phyloP scores from a whole-genome alignment of 2,329 filamentous ascomycete species.

The Amesomyces nigricolor region DNA sequence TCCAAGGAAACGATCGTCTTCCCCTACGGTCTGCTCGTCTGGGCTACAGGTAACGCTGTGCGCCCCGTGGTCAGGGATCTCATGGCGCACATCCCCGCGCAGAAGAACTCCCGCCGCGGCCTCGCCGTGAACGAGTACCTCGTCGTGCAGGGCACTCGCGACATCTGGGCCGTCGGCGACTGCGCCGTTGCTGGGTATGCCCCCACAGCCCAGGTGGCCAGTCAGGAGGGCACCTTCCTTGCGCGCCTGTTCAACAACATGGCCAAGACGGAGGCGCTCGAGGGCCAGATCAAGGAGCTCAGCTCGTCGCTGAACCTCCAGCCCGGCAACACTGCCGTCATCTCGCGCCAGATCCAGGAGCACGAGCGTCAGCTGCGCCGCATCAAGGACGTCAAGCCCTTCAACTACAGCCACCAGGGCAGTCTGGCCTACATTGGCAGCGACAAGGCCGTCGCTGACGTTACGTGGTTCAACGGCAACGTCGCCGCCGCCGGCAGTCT shows the following conservation, averaged over 20 bases:
- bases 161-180: conserved; percentile 97
- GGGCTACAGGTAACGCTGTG: conserved; percentile 95
- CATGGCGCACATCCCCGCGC: conserved; percentile 84
- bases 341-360: conserved; percentile 70
- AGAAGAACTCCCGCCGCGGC: conserved; percentile 90
- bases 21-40: conserved; percentile 92
- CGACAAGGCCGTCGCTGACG: conserved; percentile 92
- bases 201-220: conserved; percentile 92
- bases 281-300: conserved; percentile 67
- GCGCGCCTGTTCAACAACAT: conserved; percentile 97
- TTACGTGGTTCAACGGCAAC: conserved; percentile 96
- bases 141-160: conserved; percentile 92
- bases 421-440: conserved; percentile 96
- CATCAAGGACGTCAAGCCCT: conserved; percentile 92
- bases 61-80: conserved; percentile 86
- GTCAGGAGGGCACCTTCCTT: conserved; percentile 92
- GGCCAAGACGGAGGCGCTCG: conserved; percentile 85
- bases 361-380: conserved; percentile 81
- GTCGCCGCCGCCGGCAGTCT: conserved; percentile 86
- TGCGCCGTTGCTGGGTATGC: conserved; percentile 97
- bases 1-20: conserved; percentile 75
- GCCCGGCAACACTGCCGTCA: conserved; percentile 61
- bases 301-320: conserved; percentile 56
- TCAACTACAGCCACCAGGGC: conserved; percentile 97
- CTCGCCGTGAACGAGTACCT: conserved; percentile 98